Evolutionary conservation across 257 asterid species (phyloP).

Genomic region (Haberlea rhodopensis): DNA sequence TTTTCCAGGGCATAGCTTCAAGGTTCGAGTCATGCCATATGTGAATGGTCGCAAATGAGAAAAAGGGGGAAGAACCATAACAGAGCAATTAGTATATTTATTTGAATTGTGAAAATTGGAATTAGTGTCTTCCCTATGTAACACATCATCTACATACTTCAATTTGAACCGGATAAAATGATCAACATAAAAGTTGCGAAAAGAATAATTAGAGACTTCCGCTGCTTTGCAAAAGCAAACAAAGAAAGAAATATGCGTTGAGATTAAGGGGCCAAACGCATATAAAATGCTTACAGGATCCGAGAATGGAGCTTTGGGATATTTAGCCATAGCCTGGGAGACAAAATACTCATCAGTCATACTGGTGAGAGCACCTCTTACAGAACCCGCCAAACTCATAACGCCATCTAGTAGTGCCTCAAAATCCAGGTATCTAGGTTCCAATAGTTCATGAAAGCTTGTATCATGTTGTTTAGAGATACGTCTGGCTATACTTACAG

Average conservation of each 20-base stretch:
- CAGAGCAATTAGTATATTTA: background rate
- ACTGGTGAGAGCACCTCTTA: slow-evolving; percentile 44
- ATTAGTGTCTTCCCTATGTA: background rate
- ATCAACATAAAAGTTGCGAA: background rate
- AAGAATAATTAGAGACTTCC: background rate
- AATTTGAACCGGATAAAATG: background rate
- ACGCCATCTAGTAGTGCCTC: slow-evolving; percentile 43
- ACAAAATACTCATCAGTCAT: slow-evolving; percentile 69
- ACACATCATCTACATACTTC: slow-evolving; percentile 1
- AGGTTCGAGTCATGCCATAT: background rate
- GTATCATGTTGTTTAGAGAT: slow-evolving; percentile 51
- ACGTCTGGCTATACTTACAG: slow-evolving; percentile 53
- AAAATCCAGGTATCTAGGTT: slow-evolving; percentile 38
- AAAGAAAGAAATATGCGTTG: background rate
- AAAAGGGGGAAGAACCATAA: background rate
- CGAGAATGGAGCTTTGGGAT: slow-evolving; percentile 81
- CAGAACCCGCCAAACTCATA: slow-evolving; percentile 51
- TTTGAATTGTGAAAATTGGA: background rate
- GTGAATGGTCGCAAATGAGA: background rate
- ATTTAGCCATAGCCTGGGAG: slow-evolving; percentile 79
- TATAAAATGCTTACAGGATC: slow-evolving; percentile 57
- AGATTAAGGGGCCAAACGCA: slow-evolving; percentile 3
- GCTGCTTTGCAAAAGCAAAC: background rate
- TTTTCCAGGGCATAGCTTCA: background rate
- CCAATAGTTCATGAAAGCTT: slow-evolving; percentile 56